These are phyloP conservation scores for Calcarisporium arbuscula DNA, from an alignment of 2,329 filamentous ascomycete genomes.

Conservation along the genomic window DNA sequence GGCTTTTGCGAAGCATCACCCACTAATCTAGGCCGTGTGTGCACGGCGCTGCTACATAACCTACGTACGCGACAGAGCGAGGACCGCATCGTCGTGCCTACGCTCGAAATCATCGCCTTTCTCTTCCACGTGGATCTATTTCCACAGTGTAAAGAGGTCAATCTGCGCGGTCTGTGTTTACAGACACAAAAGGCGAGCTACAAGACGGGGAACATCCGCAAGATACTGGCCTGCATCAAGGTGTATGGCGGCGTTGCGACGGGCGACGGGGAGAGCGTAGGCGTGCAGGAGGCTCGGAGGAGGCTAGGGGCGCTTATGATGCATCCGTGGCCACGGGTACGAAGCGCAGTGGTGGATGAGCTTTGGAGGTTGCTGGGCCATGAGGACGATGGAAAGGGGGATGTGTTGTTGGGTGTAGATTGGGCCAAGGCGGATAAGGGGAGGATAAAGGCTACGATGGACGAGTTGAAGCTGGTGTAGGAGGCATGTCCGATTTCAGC, in stretches of 20 bases:
- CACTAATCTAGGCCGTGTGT: constrained; percentile 36
- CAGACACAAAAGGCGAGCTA: constrained; percentile 73
- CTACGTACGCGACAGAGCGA: constrained; percentile 47
- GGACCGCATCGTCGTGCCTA: constrained; percentile 68
- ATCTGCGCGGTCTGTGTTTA: constrained; percentile 56
- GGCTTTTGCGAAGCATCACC: constrained; percentile 40
- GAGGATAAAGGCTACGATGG: constrained; percentile 35
- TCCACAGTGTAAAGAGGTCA: constrained; percentile 30
- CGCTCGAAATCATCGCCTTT: constrained; percentile 72
- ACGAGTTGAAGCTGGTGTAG: constrained; percentile 34
- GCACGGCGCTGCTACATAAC: constrained; percentile 46
- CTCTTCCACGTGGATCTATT: constrained; percentile 59
- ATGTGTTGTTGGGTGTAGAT: constrained; percentile 45
- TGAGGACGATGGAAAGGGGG: constrained; percentile 18
- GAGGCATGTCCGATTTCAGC: no score
- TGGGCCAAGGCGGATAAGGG: constrained; percentile 50
- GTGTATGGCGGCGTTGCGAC: constrained; percentile 66
- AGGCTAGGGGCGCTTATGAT: constrained; percentile 67
- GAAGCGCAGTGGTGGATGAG: constrained; percentile 54
- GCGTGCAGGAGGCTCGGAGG: constrained; percentile 49
- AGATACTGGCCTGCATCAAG: constrained; percentile 72
- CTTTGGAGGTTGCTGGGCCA: constrained; percentile 42
- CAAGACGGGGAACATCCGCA: constrained; percentile 75
- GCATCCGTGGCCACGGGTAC: constrained; percentile 76
- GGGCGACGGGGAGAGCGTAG: constrained; percentile 11